These are phyloP conservation scores for Daldinia vernicosa DNA, from an alignment of 495 filamentous ascomycete genomes.

Conservation along the genomic window DNA sequence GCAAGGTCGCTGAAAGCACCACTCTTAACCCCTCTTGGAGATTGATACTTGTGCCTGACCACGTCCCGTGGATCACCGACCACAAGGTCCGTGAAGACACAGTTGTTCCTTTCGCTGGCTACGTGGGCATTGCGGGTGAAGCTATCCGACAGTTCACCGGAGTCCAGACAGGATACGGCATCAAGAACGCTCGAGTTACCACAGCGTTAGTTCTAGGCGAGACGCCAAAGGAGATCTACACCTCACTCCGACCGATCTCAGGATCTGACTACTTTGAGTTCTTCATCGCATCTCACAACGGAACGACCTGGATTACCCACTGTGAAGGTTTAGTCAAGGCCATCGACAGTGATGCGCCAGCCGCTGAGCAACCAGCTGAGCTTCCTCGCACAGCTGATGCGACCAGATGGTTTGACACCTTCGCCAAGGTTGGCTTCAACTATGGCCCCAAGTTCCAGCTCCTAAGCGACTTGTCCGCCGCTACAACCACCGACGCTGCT, in stretches of 20 bases:
- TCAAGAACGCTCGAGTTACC: constrained; percentile 43
- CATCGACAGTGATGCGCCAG: not conserved
- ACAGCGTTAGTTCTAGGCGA: constrained; percentile 44
- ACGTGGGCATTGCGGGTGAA: constrained; percentile 59
- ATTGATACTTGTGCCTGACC: constrained; percentile 46
- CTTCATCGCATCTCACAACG: constrained; percentile 54
- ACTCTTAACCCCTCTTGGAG: constrained; percentile 53
- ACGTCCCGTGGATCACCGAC: constrained; percentile 58
- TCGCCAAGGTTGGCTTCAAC: constrained; percentile 30
- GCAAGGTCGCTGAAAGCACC: constrained; percentile 45
- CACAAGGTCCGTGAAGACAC: constrained; percentile 53
- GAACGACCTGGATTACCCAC: constrained; percentile 51
- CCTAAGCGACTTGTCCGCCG: not conserved
- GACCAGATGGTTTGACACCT: constrained; percentile 21
- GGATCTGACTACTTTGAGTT: constrained; percentile 57
- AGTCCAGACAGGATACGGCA: constrained; percentile 35
- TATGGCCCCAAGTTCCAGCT: constrained; percentile 41
- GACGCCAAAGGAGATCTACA: constrained; percentile 11
- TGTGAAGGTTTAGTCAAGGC: constrained; percentile 49
- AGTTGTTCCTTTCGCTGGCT: constrained; percentile 60
- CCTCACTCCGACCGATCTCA: constrained; percentile 11
- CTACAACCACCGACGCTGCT: not conserved
- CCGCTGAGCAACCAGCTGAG: not conserved
- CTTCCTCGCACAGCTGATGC: constrained; percentile 17
- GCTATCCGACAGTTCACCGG: constrained; percentile 54